A percentile compares a stretch with the other conserved stretches of the same genome.
These are phyloP conservation scores for Pezizomycotina sp. DNA, from an alignment of 2,329 filamentous ascomycete species.

Conservation along the genomic window DNA sequence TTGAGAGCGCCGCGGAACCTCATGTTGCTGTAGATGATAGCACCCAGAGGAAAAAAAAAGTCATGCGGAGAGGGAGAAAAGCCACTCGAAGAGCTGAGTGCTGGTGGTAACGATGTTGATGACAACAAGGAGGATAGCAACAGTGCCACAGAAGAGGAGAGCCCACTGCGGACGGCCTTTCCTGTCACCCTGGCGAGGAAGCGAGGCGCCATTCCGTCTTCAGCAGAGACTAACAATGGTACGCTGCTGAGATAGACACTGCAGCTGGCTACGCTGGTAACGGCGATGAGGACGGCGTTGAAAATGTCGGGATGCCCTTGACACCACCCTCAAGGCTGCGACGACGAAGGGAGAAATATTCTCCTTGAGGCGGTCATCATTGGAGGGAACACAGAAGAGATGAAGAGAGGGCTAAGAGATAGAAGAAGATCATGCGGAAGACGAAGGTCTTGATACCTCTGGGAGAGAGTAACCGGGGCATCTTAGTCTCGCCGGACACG, in stretches of 20 bases:
- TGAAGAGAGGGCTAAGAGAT: conserved; percentile 15
- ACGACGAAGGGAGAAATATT: conserved; percentile 17
- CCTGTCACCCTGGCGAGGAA: conserved; percentile 12
- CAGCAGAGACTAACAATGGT: conserved; percentile 13
- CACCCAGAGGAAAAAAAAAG: conserved; percentile 19
- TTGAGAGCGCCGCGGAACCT: conserved; percentile 10
- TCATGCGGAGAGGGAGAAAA: conserved; percentile 17
- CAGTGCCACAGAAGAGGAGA: conserved; percentile 9
- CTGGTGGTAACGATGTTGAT: conserved; percentile 15
- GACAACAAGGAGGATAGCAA: conserved; percentile 11
- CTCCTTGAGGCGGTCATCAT: conserved; percentile 12
- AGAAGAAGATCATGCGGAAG: conserved; percentile 19
- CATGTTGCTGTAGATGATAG: conserved; percentile 12
- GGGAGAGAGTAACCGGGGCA: conserved; percentile 16
- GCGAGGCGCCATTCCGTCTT: conserved; percentile 14
- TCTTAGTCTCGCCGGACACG: conserved; percentile 16
- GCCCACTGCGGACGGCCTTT: conserved; percentile 13
- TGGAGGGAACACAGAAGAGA: conserved; percentile 11
- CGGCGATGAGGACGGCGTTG: conserved; percentile 16
- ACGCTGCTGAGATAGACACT: conserved; percentile 18
- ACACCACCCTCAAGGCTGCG: conserved; percentile 12
- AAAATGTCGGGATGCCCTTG: conserved; percentile 13
- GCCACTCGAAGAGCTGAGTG: conserved; percentile 11
- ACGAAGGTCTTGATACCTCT: conserved; percentile 18
- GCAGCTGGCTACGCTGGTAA: conserved; percentile 17